phyloP scores from a whole-genome alignment of 139 green algal species.

The Micractinium conductrix region DNA sequence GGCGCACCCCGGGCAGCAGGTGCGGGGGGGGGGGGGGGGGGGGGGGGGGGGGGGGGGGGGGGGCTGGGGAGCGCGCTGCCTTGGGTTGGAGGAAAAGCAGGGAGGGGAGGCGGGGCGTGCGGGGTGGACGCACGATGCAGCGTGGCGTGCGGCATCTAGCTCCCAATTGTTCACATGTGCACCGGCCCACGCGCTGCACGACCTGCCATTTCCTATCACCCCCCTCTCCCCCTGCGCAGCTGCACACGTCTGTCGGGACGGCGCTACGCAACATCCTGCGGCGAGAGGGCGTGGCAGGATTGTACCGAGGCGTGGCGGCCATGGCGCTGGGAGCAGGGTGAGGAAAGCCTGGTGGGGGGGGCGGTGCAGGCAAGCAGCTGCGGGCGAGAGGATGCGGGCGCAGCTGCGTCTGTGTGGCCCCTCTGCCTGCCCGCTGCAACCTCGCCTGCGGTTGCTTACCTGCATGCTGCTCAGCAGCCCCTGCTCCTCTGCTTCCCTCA shows the following conservation, averaged over 20 bases:
- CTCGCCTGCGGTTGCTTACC: background rate
- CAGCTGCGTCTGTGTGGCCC: background rate
- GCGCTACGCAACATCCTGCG: slow-evolving; percentile 70
- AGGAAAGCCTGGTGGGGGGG: background rate
- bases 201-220: no score
- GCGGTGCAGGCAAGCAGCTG: no score
- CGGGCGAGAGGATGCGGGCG: background rate
- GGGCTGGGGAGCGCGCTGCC: no score
- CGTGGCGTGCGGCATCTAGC: no score
- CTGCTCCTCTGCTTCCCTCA: background rate
- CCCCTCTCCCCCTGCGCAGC: slow-evolving; percentile 46
- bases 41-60: background rate
- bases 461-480: background rate
- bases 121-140: no score
- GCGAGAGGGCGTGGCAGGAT: slow-evolving; percentile 74
- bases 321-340: slow-evolving; percentile 77
- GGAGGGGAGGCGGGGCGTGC: no score
- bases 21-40: background rate
- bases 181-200: no score
- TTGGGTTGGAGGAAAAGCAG: no score
- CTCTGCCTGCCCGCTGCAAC: background rate
- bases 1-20: slow-evolving; percentile 85
- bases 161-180: no score
- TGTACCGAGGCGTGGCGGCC: slow-evolving; percentile 86
- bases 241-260: slow-evolving; percentile 63